phyloP scores from a whole-genome alignment of 106 monocot species.

The Allium cepa region DNA sequence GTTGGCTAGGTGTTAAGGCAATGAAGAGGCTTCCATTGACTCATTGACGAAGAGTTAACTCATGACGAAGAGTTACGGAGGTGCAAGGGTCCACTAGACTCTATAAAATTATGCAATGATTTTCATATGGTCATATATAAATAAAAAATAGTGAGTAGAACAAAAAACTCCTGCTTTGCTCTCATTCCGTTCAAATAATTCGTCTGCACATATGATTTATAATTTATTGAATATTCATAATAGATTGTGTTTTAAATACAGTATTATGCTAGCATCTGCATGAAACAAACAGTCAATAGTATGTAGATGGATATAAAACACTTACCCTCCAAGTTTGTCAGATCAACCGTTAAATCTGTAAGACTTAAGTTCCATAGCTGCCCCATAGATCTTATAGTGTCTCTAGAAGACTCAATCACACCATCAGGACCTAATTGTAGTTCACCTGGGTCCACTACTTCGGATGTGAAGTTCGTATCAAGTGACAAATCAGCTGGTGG shows the following conservation, averaged over 20 bases:
- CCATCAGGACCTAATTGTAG: constrained; percentile 65
- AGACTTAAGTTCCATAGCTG: constrained; percentile 90
- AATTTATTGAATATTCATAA: background rate
- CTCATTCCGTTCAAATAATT: background rate
- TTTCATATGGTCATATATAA: background rate
- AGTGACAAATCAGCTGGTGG: constrained; percentile 67
- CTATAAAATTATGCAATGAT: too few relatives aligned
- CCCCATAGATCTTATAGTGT: constrained; percentile 52
- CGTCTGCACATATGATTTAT: background rate
- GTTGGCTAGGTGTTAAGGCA: too few relatives aligned
- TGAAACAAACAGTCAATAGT: background rate
- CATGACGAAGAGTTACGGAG: too few relatives aligned
- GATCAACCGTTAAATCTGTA: constrained; percentile 81
- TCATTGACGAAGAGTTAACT: too few relatives aligned
- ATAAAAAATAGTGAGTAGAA: background rate
- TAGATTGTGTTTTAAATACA: background rate
- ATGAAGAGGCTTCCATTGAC: too few relatives aligned
- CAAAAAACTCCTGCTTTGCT: background rate
- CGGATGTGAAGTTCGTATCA: constrained; percentile 55
- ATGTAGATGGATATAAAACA: background rate
- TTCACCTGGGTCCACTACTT: constrained; percentile 32
- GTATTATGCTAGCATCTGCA: background rate
- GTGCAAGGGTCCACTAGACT: too few relatives aligned
- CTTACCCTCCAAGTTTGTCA: constrained; percentile 86
- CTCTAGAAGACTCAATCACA: constrained; percentile 67